These are phyloP conservation scores for Arthrobotrys iridis DNA, from an alignment of 2,329 filamentous ascomycete species.

Conservation along the genomic window DNA sequence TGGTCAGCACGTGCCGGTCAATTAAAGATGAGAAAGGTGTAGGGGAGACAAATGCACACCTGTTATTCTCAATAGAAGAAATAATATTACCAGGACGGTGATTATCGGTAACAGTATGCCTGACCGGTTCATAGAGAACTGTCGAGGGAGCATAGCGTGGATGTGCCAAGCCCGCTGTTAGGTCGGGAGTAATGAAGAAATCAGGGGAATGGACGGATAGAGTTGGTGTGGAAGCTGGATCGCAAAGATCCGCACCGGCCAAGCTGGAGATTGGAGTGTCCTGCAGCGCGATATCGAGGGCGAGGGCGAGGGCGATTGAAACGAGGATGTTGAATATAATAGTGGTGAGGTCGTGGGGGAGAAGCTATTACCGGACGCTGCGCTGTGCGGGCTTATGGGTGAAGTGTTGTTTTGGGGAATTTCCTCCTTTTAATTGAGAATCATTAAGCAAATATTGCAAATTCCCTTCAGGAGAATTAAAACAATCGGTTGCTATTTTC, in stretches of 20 bases:
- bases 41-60: constrained; percentile 8
- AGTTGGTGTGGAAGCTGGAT: constrained; percentile 23
- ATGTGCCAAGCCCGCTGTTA: constrained; percentile 6
- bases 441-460: constrained; percentile 19
- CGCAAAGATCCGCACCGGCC: constrained; percentile 36
- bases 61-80: constrained; percentile 52
- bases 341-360: background rate
- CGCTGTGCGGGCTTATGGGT: background rate
- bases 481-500: background rate
- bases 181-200: background rate
- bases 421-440: constrained; percentile 25
- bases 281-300: background rate
- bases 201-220: constrained; percentile 12
- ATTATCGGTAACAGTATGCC: constrained; percentile 37
- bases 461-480: constrained; percentile 23
- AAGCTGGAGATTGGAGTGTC: constrained; percentile 19
- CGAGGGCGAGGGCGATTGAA: background rate
- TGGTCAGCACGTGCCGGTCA: constrained; percentile 22
- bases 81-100: constrained; percentile 35
- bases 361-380: too few relatives aligned
- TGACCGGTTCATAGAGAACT: constrained; percentile 51
- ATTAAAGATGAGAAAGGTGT: background rate
- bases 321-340: background rate
- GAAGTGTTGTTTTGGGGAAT: constrained; percentile 15
- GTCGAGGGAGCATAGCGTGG: constrained; percentile 44